phyloP scores from a whole-genome alignment of 768 basidiomycete genomes.

The Neoboletus magnificus region DNA sequence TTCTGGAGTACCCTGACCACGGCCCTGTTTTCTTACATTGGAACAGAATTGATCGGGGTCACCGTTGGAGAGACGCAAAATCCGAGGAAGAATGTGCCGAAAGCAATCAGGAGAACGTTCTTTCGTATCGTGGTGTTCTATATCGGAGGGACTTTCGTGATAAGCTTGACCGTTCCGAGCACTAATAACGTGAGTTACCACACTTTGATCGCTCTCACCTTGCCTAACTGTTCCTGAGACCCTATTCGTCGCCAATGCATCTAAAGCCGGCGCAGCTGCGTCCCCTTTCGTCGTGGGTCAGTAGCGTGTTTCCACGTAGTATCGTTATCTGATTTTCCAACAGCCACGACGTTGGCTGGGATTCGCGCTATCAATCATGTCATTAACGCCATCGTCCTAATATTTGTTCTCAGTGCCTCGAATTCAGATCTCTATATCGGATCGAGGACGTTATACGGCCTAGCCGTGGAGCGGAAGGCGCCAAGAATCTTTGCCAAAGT shows the following conservation, averaged over 20 bases:
- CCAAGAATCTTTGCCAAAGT: conserved; percentile 40
- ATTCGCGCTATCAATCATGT: conserved; percentile 46
- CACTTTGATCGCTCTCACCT: conserved; percentile 11
- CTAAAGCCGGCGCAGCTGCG: conserved; percentile 30
- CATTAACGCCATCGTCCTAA: conserved; percentile 39
- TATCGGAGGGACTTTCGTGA: conserved; percentile 37
- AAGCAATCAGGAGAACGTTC: conserved; percentile 41
- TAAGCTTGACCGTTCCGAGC: conserved; percentile 41
- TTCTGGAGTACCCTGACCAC: conserved; percentile 32
- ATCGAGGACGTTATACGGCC: conserved; percentile 46
- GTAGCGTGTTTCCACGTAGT: conserved; percentile 20
- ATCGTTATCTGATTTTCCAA: conserved; percentile 9
- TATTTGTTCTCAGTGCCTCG: conserved; percentile 44
- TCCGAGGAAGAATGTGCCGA: conserved; percentile 41
- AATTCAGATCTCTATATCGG: conserved; percentile 62
- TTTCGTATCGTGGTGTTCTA: conserved; percentile 25
- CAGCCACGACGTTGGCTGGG: conserved; percentile 39
- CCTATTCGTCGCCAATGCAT: conserved; percentile 26
- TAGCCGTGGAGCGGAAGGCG: conserved; percentile 46
- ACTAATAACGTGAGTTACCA: conserved; percentile 31
- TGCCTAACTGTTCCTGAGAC: conserved; percentile 16
- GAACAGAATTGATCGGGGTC: conserved; percentile 39
- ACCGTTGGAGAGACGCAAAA: conserved; percentile 38
- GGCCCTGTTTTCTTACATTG: conserved; percentile 35
- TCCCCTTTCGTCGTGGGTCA: conserved; percentile 44